Base-by-base conservation (phyloP, 2,329 filamentous ascomycete species). In the Fusarium pininemorale region DNA sequence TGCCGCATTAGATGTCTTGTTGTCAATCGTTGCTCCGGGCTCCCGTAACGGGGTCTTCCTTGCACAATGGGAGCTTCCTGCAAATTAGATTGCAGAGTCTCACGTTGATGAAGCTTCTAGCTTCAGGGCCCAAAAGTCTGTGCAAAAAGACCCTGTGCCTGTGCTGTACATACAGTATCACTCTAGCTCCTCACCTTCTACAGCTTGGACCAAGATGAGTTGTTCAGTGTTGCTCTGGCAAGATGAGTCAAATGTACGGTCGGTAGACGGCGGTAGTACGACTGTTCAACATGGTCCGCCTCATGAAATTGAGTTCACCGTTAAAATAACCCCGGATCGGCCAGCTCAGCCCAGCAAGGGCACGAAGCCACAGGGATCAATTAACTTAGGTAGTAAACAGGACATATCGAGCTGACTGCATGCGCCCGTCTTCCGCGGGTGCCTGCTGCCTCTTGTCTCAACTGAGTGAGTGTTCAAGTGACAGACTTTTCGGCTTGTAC, bases 181-280 rank as follows among this genome's bases (percentile, higher is more conserved):
- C 30, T 26, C 32, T 55, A 32, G 47, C 32, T 71, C 51, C 58
- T 54, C 37, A 47, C 30, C 45, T 51, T 38, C 28, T 41, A 57
- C 59, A 69, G 68, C 72, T 74, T 75, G 64, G 63, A 53, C 63
- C 59, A 60, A 59, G 68, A 69, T 74, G 72, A 62, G 72, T 66
- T 74, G 72, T 74, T 53, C 71, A 38, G 37, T 73, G 70, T 73
- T 73, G 66, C 71, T 71, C 71, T 54, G 38, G 63, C 63, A 69
- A 72, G 60, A 67, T 72, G 68, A 74, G 55, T 74, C 72, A 74
- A 72, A 51, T 59, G 47, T 35, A 44, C 62, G 32, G 67, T 68
- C 48, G 28, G 44, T 56, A 32, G 13, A 26, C 24, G 24, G 24
- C 24, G 24, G 47, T 32, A 30, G 51, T 41, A 18, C 32, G 35